Evolutionary conservation across 306 rosid genomes (phyloP).

Genomic region (Acacia confusa): DNA sequence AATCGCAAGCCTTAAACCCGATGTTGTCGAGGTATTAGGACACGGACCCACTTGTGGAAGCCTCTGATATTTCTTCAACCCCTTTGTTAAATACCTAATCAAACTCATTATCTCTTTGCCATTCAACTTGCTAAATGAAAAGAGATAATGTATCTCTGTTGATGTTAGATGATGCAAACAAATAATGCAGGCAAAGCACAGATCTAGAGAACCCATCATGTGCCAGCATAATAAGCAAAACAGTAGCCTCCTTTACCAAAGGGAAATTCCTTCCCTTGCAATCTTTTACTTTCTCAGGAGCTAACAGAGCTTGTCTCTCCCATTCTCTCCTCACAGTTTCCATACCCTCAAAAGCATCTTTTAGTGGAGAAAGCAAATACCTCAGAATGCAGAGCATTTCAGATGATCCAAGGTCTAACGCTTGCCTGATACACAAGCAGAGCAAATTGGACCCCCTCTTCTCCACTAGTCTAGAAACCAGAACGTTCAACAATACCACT

Average conservation of each 20-base stretch:
- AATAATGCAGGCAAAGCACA: conserved; percentile 77
- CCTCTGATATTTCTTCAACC: conserved; percentile 84
- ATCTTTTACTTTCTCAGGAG: conserved; percentile 53
- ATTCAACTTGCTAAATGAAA: conserved; percentile 59
- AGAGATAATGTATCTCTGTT: conserved; percentile 55
- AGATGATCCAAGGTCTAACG: conserved; percentile 56
- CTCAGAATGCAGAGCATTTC: conserved; percentile 67
- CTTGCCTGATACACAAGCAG: too few species aligned
- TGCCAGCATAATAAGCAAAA: conserved; percentile 80
- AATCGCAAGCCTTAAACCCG: conserved; percentile 65
- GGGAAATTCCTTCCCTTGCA: conserved; percentile 37
- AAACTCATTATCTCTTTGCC: conserved; percentile 62
- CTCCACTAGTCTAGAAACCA: conserved; percentile 45
- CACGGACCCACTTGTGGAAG: conserved; percentile 78
- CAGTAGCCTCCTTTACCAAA: conserved; percentile 67
- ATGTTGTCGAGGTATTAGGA: conserved; percentile 38
- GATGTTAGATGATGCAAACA: conserved; percentile 64
- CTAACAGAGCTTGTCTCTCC: conserved; percentile 69
- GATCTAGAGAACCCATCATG: conserved; percentile 68
- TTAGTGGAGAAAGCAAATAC: conserved; percentile 64
- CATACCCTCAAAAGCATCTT: conserved; percentile 44
- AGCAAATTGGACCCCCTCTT: conserved; percentile 69
- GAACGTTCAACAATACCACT: conserved; percentile 52
- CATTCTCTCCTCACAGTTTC: conserved; percentile 68
- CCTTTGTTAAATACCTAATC: conserved; percentile 71